Percentiles rank a stretch among this genome's conserved stretches.
Conservation (phyloP, 176 grass and related monocot species). For the Oryza longistaminata region DNA sequence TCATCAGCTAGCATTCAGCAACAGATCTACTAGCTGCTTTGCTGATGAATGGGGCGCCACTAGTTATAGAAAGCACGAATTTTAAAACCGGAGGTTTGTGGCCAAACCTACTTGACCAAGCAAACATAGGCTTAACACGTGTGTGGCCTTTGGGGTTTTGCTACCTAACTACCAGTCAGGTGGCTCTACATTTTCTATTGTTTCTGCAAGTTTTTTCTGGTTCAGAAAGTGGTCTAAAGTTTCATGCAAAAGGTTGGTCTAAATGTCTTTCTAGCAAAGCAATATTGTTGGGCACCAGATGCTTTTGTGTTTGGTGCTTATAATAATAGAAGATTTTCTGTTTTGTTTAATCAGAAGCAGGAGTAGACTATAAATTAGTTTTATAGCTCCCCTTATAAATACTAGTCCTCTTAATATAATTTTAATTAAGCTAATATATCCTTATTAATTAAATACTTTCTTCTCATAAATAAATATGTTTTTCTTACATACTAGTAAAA, state of each 20-base stretch:
- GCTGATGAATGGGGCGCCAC: not conserved
- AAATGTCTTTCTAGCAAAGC: not conserved
- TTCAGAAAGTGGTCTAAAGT: not conserved
- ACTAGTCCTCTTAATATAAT: not conserved
- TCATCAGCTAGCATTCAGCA: not conserved
- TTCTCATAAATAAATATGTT: not conserved
- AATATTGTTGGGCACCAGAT: not conserved
- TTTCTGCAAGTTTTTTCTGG: not conserved
- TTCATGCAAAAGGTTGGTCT: not conserved
- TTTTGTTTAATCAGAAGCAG: not conserved
- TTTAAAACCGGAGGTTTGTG: not conserved
- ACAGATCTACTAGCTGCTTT: not conserved
- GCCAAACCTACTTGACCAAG: slow-evolving; percentile 33
- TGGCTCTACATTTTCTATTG: not conserved
- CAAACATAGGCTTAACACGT: slow-evolving; percentile 24
- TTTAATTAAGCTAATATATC: not conserved
- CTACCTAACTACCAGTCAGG: slow-evolving; percentile 10
- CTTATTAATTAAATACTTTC: not conserved
- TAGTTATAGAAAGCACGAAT: not conserved
- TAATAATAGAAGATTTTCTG: not conserved
- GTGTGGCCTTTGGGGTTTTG: slow-evolving; percentile 13
- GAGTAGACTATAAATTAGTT: not conserved
- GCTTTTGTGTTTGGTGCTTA: not conserved
- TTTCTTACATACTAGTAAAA: no score
- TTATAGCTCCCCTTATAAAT: not conserved